Evolutionary conservation across 495 filamentous ascomycete species (phyloP).

Genomic region (Trichoderma gamsii): DNA sequence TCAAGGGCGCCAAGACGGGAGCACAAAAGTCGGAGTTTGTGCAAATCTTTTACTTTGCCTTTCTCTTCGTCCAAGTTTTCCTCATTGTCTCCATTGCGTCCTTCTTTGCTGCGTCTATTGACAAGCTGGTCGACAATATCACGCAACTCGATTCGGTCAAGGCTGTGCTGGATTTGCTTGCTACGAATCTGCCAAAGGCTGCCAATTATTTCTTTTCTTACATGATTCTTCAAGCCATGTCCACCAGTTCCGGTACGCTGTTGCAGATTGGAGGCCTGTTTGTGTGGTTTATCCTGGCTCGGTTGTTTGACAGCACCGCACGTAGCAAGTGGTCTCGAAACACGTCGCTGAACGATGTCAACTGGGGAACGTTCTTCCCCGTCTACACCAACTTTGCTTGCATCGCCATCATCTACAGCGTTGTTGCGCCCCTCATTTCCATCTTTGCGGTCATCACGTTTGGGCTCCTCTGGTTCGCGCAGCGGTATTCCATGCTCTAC

Average conservation of each 20-base stretch:
- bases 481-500: constrained; percentile 95
- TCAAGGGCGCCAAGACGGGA: constrained; percentile 79
- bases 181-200: constrained; percentile 75
- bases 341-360: constrained; percentile 66
- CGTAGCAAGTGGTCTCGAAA: constrained; percentile 84
- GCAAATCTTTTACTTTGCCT: constrained; percentile 89
- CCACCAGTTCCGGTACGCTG: constrained; percentile 81
- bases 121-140: constrained; percentile 52
- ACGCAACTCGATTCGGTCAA: constrained; percentile 28
- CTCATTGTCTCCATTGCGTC: constrained; percentile 83
- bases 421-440: constrained; percentile 85
- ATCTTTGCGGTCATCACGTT: constrained; percentile 95
- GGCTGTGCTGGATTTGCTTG: constrained; percentile 64
- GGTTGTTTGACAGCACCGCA: constrained; percentile 77
- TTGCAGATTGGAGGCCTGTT: constrained; percentile 74
- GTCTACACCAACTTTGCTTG: constrained; percentile 93
- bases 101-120: constrained; percentile 64
- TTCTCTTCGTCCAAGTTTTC: constrained; percentile 94
- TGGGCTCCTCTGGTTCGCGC: constrained; percentile 88
- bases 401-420: constrained; percentile 87
- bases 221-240: constrained; percentile 90
- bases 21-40: constrained; percentile 73
- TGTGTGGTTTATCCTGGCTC: constrained; percentile 73
- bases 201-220: constrained; percentile 98
- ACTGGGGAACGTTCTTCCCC: constrained; percentile 92